Evolutionary conservation across 2,329 filamentous ascomycete genomes (phyloP).

Genomic region (Ophioceras dolichostomum): DNA sequence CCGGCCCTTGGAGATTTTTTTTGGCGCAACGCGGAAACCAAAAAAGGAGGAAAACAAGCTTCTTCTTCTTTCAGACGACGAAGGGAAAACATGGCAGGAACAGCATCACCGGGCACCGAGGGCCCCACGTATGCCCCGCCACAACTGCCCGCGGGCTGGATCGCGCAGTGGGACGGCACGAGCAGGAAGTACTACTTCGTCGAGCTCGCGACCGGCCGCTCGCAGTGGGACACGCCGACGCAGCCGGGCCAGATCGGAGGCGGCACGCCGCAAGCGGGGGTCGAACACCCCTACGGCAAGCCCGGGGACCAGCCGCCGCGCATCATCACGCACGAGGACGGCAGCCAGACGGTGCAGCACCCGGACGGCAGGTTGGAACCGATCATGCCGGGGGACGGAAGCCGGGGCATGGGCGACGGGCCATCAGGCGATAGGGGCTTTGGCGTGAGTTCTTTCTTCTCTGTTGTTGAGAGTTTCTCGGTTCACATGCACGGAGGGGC

Average conservation of each 20-base stretch:
- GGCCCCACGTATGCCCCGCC: conserved; percentile 49
- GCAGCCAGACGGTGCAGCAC: conserved; percentile 47
- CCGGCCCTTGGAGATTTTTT: too few relatives aligned
- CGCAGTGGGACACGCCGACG: conserved; percentile 64
- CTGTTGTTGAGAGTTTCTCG: conserved; percentile 15
- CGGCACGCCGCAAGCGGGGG: conserved; percentile 38
- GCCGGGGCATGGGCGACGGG: conserved; percentile 26
- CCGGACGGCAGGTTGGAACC: conserved; percentile 50
- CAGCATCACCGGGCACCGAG: conserved; percentile 44
- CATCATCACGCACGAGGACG: conserved; percentile 50
- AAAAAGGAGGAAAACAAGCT: too few relatives aligned
- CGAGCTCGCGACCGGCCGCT: conserved; percentile 57
- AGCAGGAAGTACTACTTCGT: conserved; percentile 60
- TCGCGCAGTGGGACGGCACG: conserved; percentile 55
- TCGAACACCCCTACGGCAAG: conserved; percentile 51
- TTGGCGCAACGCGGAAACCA: too few relatives aligned
- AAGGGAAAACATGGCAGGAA: conserved; percentile 44
- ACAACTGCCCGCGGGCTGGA: conserved; percentile 52
- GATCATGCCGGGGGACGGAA: conserved; percentile 32
- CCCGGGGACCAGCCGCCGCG: conserved; percentile 28
- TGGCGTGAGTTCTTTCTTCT: conserved; percentile 39
- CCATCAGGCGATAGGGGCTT: conserved; percentile 41
- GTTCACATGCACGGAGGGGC: too few relatives aligned
- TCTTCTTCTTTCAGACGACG: too few relatives aligned
- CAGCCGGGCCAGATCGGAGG: conserved; percentile 49